Percentiles rank a stretch among this genome's conserved stretches.
These are phyloP conservation scores for Ceratobasidium sp. DNA, from an alignment of 1,284 basidiomycete genomes.

Conservation along the genomic window DNA sequence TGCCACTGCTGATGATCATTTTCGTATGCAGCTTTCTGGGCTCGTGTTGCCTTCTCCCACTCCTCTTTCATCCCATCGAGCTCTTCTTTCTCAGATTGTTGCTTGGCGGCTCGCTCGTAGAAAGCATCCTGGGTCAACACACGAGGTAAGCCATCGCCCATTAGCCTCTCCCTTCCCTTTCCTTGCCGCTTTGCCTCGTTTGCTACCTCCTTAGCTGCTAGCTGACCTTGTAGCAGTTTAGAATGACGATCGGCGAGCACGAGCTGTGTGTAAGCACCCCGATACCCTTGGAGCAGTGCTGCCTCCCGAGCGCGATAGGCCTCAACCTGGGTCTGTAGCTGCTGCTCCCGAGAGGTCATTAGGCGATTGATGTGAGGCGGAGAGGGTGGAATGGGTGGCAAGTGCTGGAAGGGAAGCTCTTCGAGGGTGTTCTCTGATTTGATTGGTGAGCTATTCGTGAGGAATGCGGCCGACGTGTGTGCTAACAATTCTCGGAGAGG, in stretches of 20 bases:
- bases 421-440: not conserved
- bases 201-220: not conserved
- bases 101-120: conserved; percentile 2
- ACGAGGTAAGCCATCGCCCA: not conserved
- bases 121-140: not conserved
- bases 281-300: not conserved
- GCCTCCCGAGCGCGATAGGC: not conserved
- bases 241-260: not conserved
- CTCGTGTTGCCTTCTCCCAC: not conserved
- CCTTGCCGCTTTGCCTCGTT: not conserved
- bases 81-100: not conserved
- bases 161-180: not conserved
- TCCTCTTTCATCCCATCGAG: not conserved
- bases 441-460: not conserved
- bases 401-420: not conserved
- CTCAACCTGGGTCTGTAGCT: too few relatives aligned
- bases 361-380: too few relatives aligned
- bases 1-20: not conserved
- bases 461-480: not conserved
- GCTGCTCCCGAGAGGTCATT: too few relatives aligned
- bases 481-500: too few relatives aligned
- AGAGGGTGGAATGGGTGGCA: not conserved
- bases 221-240: not conserved
- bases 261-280: not conserved
- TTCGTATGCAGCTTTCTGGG: not conserved